These are phyloP conservation scores for Petunia hybrid DNA, from an alignment of 305 asterid genomes.

Conservation along the genomic window DNA sequence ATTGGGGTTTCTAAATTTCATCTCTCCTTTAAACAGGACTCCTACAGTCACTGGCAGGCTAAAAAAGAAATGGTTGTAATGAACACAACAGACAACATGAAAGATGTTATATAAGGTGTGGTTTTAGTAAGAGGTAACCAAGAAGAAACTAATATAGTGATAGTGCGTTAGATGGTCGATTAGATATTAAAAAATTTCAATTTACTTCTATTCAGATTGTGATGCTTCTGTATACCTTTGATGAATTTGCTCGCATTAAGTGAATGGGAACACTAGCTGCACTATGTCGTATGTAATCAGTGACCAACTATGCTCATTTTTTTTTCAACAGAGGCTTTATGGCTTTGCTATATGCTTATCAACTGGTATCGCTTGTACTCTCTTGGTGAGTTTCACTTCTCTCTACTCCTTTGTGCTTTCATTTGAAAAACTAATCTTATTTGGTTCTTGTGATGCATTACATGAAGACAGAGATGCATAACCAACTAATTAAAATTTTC, in stretches of 20 bases:
- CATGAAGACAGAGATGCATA: background rate
- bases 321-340: constrained; percentile 70
- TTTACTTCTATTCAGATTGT: constrained; percentile 14
- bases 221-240: background rate
- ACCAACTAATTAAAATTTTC: background rate
- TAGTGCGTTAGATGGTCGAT: background rate
- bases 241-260: constrained; percentile 18
- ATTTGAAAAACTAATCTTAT: background rate
- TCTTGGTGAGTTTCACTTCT: constrained; percentile 63
- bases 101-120: background rate
- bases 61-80: background rate
- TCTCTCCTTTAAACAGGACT: background rate
- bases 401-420: background rate
- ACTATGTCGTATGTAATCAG: background rate
- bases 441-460: background rate
- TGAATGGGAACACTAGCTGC: constrained; percentile 14
- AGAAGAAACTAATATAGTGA: constrained; percentile 13
- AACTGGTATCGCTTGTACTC: constrained; percentile 91
- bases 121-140: constrained; percentile 13
- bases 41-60: background rate
- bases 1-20: background rate
- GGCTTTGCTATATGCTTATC: constrained; percentile 91
- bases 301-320: constrained; percentile 7
- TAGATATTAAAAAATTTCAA: background rate
- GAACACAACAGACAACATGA: background rate